Conservation (phyloP, 1,284 basidiomycete genomes). For the Sutorius eximius region DNA sequence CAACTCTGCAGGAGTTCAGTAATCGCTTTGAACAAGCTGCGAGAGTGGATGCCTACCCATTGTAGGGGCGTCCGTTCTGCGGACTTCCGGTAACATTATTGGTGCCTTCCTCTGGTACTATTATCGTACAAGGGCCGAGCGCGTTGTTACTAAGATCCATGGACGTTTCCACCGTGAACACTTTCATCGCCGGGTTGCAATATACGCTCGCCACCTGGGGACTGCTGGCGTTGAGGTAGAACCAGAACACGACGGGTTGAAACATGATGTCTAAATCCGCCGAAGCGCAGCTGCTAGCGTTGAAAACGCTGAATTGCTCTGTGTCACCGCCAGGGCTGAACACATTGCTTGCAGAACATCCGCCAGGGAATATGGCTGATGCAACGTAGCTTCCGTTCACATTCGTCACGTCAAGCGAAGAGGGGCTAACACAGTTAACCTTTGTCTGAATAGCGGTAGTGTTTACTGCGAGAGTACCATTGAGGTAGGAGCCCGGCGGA, state of each 20-base stretch:
- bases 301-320: slow-evolving; percentile 49
- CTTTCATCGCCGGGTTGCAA: slow-evolving; percentile 50
- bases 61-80: slow-evolving; percentile 48
- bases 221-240: slow-evolving; percentile 36
- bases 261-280: slow-evolving; percentile 38
- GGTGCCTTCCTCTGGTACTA: slow-evolving; percentile 31
- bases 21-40: neutral
- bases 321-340: slow-evolving; percentile 42
- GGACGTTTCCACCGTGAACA: slow-evolving; percentile 44
- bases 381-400: slow-evolving; percentile 34
- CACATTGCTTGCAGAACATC: slow-evolving; percentile 41
- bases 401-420: slow-evolving; percentile 29
- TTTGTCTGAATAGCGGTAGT: slow-evolving; percentile 53
- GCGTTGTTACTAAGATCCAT: slow-evolving; percentile 45
- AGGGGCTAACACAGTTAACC: slow-evolving; percentile 47
- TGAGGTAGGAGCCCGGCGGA: slow-evolving; percentile 41
- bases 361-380: slow-evolving; percentile 42
- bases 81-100: slow-evolving; percentile 54
- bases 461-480: slow-evolving; percentile 52
- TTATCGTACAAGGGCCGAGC: slow-evolving; percentile 38
- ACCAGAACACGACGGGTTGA: slow-evolving; percentile 67
- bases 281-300: slow-evolving; percentile 40
- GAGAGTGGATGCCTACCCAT: slow-evolving; percentile 43
- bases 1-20: slow-evolving; percentile 37
- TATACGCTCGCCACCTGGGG: slow-evolving; percentile 52